Conservation (phyloP, 345 rosid genomes). For the Gossypioides kirkii region DNA sequence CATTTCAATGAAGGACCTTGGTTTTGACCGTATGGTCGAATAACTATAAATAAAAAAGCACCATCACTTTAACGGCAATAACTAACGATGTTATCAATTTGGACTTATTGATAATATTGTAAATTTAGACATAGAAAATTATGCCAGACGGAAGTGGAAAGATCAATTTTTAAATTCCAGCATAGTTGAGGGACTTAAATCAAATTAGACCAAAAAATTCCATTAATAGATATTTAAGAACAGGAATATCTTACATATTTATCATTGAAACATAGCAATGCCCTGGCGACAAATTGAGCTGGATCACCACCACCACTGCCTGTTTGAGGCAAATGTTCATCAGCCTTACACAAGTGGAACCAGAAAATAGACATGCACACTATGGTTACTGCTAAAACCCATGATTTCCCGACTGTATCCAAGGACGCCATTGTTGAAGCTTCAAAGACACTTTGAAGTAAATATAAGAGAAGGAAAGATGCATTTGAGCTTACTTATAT, state of each 20-base stretch:
- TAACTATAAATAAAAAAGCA: too few relatives aligned
- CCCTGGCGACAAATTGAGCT: slow-evolving; percentile 56
- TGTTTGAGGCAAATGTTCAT: slow-evolving; percentile 28
- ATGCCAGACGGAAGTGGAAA: too few relatives aligned
- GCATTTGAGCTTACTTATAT: slow-evolving; percentile 20
- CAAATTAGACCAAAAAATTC: neutral
- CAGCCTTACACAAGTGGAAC: slow-evolving; percentile 35
- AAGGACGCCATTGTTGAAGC: slow-evolving; percentile 43
- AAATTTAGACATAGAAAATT: too few relatives aligned
- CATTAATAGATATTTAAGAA: neutral
- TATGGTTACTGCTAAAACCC: slow-evolving; percentile 25
- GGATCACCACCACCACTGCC: slow-evolving; percentile 33
- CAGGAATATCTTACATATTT: slow-evolving; percentile 40
- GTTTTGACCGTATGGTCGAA: too few relatives aligned
- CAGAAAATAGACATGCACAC: slow-evolving; percentile 26
- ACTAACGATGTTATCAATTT: too few relatives aligned
- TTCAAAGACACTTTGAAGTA: slow-evolving; percentile 8
- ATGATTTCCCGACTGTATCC: slow-evolving; percentile 15
- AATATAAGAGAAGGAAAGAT: slow-evolving; percentile 7
- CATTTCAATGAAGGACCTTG: too few relatives aligned
- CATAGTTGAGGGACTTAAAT: too few relatives aligned
- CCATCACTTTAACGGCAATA: too few relatives aligned
- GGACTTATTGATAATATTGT: too few relatives aligned
- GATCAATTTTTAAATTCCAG: too few relatives aligned
- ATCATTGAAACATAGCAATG: slow-evolving; percentile 69